Evolutionary conservation across 768 basidiomycete species (phyloP), one percentile per base, ranked within the genome.

Genomic region (Filobasidium wieringae): DNA sequence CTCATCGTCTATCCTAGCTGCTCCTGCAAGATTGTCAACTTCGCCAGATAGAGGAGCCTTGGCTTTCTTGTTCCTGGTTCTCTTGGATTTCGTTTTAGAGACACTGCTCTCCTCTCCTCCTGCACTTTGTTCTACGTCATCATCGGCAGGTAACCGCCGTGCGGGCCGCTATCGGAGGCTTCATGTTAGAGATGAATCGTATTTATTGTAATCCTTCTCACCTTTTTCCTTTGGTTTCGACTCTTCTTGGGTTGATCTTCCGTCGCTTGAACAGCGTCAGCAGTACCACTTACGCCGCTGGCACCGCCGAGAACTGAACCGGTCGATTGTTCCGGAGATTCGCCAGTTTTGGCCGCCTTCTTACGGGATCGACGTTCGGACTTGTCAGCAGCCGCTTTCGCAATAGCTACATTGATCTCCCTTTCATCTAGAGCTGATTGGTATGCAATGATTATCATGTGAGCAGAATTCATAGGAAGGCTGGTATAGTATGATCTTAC

Each of bases 401-500:
- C 65, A 22, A 63, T 59, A 49, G 71, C 70, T 41, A 73, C 61
- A 15, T 51, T 33, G 59, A 71, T 45, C 53, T 67, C 64, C 88
- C 72, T 66, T 8, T 64, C 68, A 22, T 62, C 66, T 34, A 73
- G 55, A 27, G 64, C 72, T 73, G 54, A 12, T 6, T 7, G 19
- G 17, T 32, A n/a, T 57, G n/a, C 53, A 45, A 32, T 33, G 9
- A 24, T 26, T 41, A 40, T 19, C 40, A 11, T 12, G 39, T 51
- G n/a, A 29, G 36, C 2, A 14, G 14, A 49, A n/a, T 15, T 43
- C 19, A 45, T 27, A 17, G 5, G 4, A 40, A 29, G n/a, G 11
- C 14, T 15, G 30, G 37, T 31, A 12, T 41, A 36, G 52, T 1
- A 31, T 17, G 8, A 26, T 61, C 70, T 58, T 51, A 70, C 72